Evolutionary conservation across 345 rosid genomes (phyloP).

Genomic region (Litchi chinensis): DNA sequence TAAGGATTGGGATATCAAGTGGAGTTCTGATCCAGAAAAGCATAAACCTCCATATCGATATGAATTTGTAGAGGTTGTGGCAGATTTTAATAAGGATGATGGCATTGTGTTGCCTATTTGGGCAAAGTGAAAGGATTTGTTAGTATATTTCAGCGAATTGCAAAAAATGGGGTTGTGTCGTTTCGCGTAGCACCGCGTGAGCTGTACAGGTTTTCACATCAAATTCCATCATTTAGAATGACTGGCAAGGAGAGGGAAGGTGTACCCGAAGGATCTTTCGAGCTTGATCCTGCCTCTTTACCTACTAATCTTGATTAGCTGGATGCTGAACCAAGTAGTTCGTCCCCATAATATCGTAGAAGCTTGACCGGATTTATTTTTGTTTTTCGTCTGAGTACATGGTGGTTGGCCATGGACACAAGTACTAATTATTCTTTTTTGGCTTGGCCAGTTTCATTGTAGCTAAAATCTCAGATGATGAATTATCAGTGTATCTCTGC

Average conservation of each 20-base stretch:
- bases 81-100: constrained; percentile 45
- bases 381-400: background rate
- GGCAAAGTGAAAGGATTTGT: constrained; percentile 81
- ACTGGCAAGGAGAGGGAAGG: constrained; percentile 73
- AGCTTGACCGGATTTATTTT: background rate
- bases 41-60: constrained; percentile 50
- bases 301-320: constrained; percentile 35
- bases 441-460: background rate
- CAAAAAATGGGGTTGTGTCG: constrained; percentile 31
- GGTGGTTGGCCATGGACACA: background rate
- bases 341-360: constrained; percentile 4
- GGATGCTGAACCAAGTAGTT: constrained; percentile 25
- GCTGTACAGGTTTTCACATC: constrained; percentile 76
- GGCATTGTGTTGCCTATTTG: constrained; percentile 76
- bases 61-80: constrained; percentile 70
- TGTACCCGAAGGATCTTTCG: constrained; percentile 75
- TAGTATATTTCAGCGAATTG: constrained; percentile 52
- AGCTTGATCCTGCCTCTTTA: constrained; percentile 76
- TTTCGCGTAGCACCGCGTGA: constrained; percentile 46
- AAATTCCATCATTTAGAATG: constrained; percentile 65
- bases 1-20: constrained; percentile 65
- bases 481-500: background rate
- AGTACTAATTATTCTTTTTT: background rate
- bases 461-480: background rate
- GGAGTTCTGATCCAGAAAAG: constrained; percentile 52